Conservation (phyloP, 495 filamentous ascomycete species). For the Penicillium coffeae region DNA sequence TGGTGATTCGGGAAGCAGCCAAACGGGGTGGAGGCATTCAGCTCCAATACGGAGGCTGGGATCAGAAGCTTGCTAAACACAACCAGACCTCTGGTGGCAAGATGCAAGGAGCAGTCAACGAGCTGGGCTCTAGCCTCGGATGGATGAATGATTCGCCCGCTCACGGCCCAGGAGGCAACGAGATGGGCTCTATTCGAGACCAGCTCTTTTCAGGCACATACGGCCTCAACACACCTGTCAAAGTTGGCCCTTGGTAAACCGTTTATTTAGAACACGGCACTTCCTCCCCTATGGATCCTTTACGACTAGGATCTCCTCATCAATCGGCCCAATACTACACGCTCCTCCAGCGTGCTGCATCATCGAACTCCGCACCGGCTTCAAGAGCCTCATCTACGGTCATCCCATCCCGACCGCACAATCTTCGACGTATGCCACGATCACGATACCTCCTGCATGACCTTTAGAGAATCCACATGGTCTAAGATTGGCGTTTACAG, state of each 20-base stretch:
- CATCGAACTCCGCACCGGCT: constrained; percentile 10
- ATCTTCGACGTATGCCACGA: constrained; percentile 41
- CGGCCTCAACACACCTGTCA: constrained; percentile 62
- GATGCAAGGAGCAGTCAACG: constrained; percentile 74
- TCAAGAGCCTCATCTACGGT: constrained; percentile 16
- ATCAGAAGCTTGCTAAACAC: constrained; percentile 81
- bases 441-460: constrained; percentile 48
- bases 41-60: constrained; percentile 90
- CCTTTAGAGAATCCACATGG: constrained; percentile 38
- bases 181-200: constrained; percentile 67
- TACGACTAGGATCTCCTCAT: constrained; percentile 3
- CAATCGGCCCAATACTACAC: not conserved
- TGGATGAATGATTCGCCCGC: constrained; percentile 68
- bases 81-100: constrained; percentile 82
- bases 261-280: constrained; percentile 2
- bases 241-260: constrained; percentile 66
- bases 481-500: constrained; percentile 44
- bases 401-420: constrained; percentile 30
- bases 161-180: constrained; percentile 38
- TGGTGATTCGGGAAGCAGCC: constrained; percentile 86
- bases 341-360: constrained; percentile 3
- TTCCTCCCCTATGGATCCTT: not conserved
- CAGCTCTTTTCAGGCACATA: constrained; percentile 78
- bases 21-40: constrained; percentile 89
- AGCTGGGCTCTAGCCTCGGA: constrained; percentile 66